These are phyloP conservation scores for Leccinum ochraceum DNA, from an alignment of 768 basidiomycete genomes.

Conservation along the genomic window DNA sequence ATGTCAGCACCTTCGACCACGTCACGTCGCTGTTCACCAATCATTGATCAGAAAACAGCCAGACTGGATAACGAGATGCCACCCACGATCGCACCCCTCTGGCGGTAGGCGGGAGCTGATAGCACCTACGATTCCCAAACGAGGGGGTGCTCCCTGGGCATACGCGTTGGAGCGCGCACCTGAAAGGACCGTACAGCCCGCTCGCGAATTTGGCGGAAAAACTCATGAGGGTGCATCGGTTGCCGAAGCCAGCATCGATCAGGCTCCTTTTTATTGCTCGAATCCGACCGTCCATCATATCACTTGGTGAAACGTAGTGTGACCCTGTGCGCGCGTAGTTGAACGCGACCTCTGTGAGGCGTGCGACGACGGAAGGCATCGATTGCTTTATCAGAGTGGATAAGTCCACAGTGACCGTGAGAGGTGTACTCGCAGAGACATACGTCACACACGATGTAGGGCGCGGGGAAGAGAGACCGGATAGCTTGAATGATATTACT, in stretches of 20 bases:
- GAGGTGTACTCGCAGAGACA: slow-evolving; percentile 99
- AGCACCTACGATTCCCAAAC: slow-evolving; percentile 96
- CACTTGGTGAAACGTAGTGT: slow-evolving; percentile 76
- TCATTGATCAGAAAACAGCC: slow-evolving; percentile 4
- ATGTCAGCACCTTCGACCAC: slow-evolving; percentile 94
- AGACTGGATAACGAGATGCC: background rate
- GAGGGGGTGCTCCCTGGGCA: slow-evolving; percentile 57
- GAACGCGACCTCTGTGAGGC: slow-evolving; percentile 57
- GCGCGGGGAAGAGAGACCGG: slow-evolving; percentile 68
- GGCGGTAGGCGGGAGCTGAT: slow-evolving; percentile 87
- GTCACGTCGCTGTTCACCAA: slow-evolving; percentile 71
- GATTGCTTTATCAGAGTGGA: slow-evolving; percentile 75
- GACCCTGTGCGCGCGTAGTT: slow-evolving; percentile 28
- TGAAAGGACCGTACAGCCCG: slow-evolving; percentile 92
- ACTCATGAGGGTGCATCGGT: slow-evolving; percentile 85
- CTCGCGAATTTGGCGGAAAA: slow-evolving; percentile 37
- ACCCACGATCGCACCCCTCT: slow-evolving; percentile 91
- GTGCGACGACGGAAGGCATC: slow-evolving; percentile 40
- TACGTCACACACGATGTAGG: slow-evolving; percentile 58
- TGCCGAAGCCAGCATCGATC: slow-evolving; percentile 82
- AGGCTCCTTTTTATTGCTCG: slow-evolving; percentile 84
- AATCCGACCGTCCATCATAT: slow-evolving; percentile 99
- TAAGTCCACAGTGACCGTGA: slow-evolving; percentile 93
- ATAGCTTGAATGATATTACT: slow-evolving; percentile 61
- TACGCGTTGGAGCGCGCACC: slow-evolving; percentile 42